Base-by-base conservation (phyloP, 1,284 basidiomycete genomes). In the Jaminaea rosea region DNA sequence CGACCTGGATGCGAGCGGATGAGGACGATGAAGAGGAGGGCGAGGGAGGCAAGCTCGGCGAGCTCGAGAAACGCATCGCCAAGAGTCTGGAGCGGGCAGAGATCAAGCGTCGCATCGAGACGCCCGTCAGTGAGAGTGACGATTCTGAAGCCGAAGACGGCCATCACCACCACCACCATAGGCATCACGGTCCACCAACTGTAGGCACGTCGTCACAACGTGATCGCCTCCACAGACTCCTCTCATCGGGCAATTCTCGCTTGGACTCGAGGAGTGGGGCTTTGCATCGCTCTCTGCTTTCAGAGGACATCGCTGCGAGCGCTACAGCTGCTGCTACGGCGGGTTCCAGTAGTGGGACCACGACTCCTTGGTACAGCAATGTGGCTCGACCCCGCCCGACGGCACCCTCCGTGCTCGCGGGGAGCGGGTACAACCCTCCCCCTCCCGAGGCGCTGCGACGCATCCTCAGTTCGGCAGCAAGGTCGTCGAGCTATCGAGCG, bases 21-120 rank as follows among this genome's bases (percentile, higher is more conserved):
- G 71, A 72, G n/a, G 75, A 75, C 19, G 39, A 42, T 5, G 29
- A 15, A n/a, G n/a, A n/a, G n/a, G n/a, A n/a, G n/a, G n/a, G n/a
- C n/a, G n/a, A n/a, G n/a, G n/a, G n/a, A n/a, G n/a, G n/a, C n/a
- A n/a, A n/a, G n/a, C n/a, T 63, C 29, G 39, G 39, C 17, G 39
- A 42, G 15, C 39, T 42, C 19, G 39, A 42, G 19, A 42, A 42
- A 11, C 19, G 39, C 19, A 42, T 42, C 39, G 34, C n/a, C 34
- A 10, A 10, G 31, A 32, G 10, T n/a, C 31, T n/a, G 10, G 31
- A 32, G 31, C 31, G 10, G 31, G n/a, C 31, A 32, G 10, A 32
- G n/a, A 32, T n/a, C 10, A n/a, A 32, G 10, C 31, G 31, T 32
- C 31, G 31, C 10, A 32, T 32, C n/a, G 31, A n/a, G n/a, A n/a